Evolutionary conservation across 2,329 filamentous ascomycete genomes (phyloP).

Genomic region (Diplodia scrobiculata): DNA sequence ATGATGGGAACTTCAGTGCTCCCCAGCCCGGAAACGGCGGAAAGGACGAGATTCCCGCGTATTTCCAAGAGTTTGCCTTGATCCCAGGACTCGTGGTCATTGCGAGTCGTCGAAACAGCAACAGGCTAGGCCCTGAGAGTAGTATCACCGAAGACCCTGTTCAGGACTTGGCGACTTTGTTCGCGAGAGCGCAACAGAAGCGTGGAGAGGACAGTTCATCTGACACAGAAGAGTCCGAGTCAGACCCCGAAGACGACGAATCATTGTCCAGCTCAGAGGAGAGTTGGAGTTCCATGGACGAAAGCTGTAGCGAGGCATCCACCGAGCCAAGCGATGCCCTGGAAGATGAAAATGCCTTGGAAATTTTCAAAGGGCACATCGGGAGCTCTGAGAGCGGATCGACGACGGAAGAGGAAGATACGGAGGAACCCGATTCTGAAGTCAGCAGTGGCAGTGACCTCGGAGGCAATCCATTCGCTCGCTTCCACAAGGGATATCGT

Average conservation of each 20-base stretch:
- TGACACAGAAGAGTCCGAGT: neutral
- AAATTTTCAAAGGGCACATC: neutral
- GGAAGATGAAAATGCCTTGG: constrained; percentile 1
- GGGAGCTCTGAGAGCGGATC: neutral
- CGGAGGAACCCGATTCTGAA: neutral
- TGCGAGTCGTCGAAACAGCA: neutral
- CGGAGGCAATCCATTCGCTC: neutral
- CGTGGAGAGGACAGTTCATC: neutral
- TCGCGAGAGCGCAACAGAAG: neutral
- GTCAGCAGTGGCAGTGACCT: neutral
- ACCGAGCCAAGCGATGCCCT: neutral
- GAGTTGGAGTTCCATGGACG: neutral
- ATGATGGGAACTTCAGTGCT: neutral
- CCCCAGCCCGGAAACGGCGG: neutral
- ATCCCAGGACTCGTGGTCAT: neutral
- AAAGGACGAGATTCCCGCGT: neutral
- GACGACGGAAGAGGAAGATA: neutral
- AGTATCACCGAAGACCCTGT: neutral
- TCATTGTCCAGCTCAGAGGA: neutral
- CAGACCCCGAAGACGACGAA: neutral
- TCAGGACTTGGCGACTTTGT: neutral
- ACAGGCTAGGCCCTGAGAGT: neutral
- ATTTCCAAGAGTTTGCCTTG: neutral
- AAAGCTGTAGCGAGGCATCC: constrained; percentile 6
- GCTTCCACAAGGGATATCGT: neutral